Evolutionary conservation across 495 filamentous ascomycete species (phyloP).

Genomic region (Cercophora newfieldiana): DNA sequence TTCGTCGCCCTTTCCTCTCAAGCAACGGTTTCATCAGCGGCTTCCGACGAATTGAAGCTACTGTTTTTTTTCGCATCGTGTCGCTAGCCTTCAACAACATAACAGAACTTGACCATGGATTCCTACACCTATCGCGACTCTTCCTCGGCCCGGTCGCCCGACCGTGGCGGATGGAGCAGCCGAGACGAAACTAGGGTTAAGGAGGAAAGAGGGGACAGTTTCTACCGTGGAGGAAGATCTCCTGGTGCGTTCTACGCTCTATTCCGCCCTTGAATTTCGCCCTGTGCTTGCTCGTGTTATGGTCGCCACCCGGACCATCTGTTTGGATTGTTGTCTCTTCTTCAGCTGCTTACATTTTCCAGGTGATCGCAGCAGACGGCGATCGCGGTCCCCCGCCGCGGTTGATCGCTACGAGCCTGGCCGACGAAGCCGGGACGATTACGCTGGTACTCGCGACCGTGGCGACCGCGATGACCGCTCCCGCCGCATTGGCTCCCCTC

Average conservation of each 20-base stretch:
- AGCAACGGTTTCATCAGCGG: neutral
- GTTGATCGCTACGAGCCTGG: conserved; percentile 74
- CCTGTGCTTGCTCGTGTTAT: neutral
- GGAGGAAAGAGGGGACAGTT: conserved; percentile 52
- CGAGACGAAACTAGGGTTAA: conserved; percentile 49
- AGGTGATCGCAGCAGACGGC: conserved; percentile 50
- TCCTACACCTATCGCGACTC: conserved; percentile 46
- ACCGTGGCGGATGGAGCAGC: conserved; percentile 49
- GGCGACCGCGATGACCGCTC: conserved; percentile 7
- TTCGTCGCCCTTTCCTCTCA: neutral
- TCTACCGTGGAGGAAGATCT: conserved; percentile 57
- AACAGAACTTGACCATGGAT: conserved; percentile 39
- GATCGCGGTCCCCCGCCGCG: conserved; percentile 70
- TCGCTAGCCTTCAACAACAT: neutral
- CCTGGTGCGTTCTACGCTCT: conserved; percentile 47
- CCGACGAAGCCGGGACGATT: conserved; percentile 67
- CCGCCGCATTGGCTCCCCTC: conserved; percentile 56
- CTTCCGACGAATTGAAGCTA: neutral
- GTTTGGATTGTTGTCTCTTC: neutral
- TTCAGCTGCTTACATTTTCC: conserved; percentile 26
- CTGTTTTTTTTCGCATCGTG: neutral
- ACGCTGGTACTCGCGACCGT: conserved; percentile 36
- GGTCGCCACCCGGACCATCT: neutral
- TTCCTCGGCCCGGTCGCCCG: conserved; percentile 48
- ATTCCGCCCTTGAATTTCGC: conserved; percentile 14